phyloP scores from a whole-genome alignment of 2,329 filamentous ascomycete species.

The Massarina eburnea region DNA sequence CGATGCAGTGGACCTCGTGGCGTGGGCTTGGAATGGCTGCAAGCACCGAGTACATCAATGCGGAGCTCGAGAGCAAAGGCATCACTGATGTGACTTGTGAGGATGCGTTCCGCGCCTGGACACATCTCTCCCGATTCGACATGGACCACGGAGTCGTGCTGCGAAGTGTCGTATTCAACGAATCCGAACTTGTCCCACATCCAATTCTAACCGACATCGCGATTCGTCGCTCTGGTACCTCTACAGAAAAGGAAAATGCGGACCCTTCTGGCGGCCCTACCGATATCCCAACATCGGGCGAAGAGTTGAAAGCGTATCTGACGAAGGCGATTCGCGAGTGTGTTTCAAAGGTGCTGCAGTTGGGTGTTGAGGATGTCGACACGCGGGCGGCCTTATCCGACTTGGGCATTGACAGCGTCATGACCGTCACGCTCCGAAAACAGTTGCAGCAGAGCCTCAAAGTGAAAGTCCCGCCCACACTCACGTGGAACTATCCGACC shows the following conservation, averaged over 20 bases:
- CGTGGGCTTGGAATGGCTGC: conserved; percentile 44
- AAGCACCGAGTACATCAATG: conserved; percentile 41
- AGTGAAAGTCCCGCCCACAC: conserved; percentile 44
- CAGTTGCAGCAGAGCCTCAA: conserved; percentile 39
- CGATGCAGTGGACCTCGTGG: conserved; percentile 49
- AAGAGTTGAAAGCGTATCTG: conserved; percentile 36
- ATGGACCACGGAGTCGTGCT: conserved; percentile 44
- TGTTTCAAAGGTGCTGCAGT: conserved; percentile 37
- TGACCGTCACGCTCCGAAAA: conserved; percentile 41
- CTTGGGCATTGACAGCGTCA: conserved; percentile 45
- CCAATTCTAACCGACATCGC: conserved; percentile 19
- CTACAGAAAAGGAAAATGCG: neutral
- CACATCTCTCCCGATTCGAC: conserved; percentile 38
- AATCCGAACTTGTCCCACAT: conserved; percentile 26
- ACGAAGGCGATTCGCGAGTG: conserved; percentile 35
- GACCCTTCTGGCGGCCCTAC: conserved; percentile 1
- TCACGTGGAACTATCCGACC: conserved; percentile 47
- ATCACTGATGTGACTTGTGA: conserved; percentile 46
- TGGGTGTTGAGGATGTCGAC: conserved; percentile 37
- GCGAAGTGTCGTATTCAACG: conserved; percentile 32
- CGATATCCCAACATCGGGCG: conserved; percentile 12
- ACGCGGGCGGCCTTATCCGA: conserved; percentile 35
- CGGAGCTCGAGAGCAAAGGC: conserved; percentile 45
- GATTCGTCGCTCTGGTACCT: neutral
- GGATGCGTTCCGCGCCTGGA: conserved; percentile 49